phyloP scores from a whole-genome alignment of 163 green algal genomes.

The Volvox carteri region DNA sequence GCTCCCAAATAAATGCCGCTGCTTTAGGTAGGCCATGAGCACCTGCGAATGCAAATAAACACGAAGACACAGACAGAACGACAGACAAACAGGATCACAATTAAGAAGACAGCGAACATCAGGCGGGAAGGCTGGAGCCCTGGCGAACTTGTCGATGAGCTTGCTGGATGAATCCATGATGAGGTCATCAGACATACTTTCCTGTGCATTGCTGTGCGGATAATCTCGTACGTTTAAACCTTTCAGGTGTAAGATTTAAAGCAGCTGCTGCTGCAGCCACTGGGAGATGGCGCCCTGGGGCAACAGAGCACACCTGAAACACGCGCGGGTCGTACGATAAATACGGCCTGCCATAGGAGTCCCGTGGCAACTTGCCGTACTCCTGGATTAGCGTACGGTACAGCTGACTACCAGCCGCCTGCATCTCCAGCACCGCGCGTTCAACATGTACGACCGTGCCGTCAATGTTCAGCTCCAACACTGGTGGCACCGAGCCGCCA shows the following conservation, averaged over 20 bases:
- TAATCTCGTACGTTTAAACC: too few relatives aligned
- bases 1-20: slow-evolving; percentile 32
- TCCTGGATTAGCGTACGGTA: not conserved
- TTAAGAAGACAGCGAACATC: too few relatives aligned
- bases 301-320: slow-evolving; percentile 32
- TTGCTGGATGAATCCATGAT: too few relatives aligned
- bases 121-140: too few relatives aligned
- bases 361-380: slow-evolving; percentile 11
- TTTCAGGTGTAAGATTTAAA: too few relatives aligned
- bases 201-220: too few relatives aligned
- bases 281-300: too few relatives aligned
- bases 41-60: not conserved
- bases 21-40: slow-evolving; percentile 24
- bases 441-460: slow-evolving; percentile 18
- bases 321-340: slow-evolving; percentile 37
- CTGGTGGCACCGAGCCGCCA: not conserved
- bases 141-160: too few relatives aligned
- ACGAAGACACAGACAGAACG: not conserved
- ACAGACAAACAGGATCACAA: too few relatives aligned
- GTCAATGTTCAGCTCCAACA: slow-evolving; percentile 47
- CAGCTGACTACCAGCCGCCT: not conserved
- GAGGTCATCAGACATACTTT: too few relatives aligned
- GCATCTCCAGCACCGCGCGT: slow-evolving; percentile 10
- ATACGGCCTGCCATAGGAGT: slow-evolving; percentile 38
- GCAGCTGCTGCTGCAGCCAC: too few relatives aligned